These are phyloP conservation scores for Histomonas meleagridis DNA, from an alignment of 208 protist species.

Conservation along the genomic window DNA sequence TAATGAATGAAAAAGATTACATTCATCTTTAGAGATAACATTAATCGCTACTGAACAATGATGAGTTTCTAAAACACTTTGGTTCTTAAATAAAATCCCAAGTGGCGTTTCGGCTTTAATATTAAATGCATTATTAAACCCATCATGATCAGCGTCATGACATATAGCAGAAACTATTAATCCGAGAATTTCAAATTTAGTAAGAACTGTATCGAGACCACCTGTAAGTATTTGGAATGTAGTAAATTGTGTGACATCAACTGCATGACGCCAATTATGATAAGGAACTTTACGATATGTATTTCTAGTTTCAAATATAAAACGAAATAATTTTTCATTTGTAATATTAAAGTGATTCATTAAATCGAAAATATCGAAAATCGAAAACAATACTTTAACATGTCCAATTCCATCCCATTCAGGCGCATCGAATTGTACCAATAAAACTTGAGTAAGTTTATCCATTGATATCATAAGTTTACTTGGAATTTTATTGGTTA, in stretches of 20 bases:
- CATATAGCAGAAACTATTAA: constrained; percentile 67
- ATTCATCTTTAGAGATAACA: constrained; percentile 40
- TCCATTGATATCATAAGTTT: not conserved
- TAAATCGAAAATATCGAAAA: constrained; percentile 43
- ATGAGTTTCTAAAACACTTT: constrained; percentile 56
- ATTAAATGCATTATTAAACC: constrained; percentile 84
- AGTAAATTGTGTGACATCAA: constrained; percentile 59
- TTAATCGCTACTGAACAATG: constrained; percentile 49
- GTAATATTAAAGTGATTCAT: constrained; percentile 36
- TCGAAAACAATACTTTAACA: not conserved
- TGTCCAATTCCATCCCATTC: constrained; percentile 17
- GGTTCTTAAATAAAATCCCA: constrained; percentile 62
- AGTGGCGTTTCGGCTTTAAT: constrained; percentile 68
- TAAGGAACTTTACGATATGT: constrained; percentile 55
- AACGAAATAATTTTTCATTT: constrained; percentile 9
- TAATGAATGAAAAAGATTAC: constrained; percentile 45
- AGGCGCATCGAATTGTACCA: not conserved
- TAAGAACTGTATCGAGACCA: constrained; percentile 58
- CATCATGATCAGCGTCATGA: constrained; percentile 87
- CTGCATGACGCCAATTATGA: constrained; percentile 60
- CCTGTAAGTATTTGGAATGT: constrained; percentile 43
- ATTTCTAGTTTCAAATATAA: constrained; percentile 29
- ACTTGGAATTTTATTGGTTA: not conserved
- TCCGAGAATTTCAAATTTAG: constrained; percentile 66
- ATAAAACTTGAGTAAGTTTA: not conserved